These are phyloP conservation scores for Microdochium nivale DNA, from an alignment of 2,329 filamentous ascomycete species.

Conservation along the genomic window DNA sequence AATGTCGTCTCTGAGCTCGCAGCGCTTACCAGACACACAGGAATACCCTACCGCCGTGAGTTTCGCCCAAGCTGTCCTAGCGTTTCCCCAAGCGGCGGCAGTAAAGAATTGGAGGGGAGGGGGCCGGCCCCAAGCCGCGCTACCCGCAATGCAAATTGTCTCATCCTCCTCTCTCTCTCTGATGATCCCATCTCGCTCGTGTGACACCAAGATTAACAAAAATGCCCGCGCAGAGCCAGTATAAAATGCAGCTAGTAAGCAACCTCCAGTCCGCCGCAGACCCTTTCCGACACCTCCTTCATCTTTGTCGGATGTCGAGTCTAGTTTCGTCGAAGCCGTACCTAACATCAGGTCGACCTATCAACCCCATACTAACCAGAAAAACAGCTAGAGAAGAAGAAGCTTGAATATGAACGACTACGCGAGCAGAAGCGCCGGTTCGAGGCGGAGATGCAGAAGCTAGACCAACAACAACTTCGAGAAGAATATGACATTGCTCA, in stretches of 20 bases:
- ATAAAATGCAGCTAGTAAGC: conserved; percentile 64
- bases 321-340: no score
- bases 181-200: not conserved
- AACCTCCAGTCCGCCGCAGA: not conserved
- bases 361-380: conserved; percentile 23
- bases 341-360: not conserved
- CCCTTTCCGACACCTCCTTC: no score
- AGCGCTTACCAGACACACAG: conserved; percentile 38
- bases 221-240: conserved; percentile 14
- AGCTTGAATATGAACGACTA: conserved; percentile 83
- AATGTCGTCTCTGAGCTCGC: conserved; percentile 52
- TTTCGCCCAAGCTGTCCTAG: conserved; percentile 4
- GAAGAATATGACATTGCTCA: conserved; percentile 79
- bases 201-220: not conserved
- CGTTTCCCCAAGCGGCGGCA: not conserved
- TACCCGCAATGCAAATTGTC: not conserved
- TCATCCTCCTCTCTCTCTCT: conserved; percentile 2
- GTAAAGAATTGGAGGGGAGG: not conserved
- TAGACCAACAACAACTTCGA: conserved; percentile 75
- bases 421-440: conserved; percentile 83
- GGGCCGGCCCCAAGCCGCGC: not conserved
- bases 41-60: conserved; percentile 35
- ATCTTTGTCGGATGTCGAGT: no score
- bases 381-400: conserved; percentile 81
- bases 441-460: conserved; percentile 83